These are phyloP conservation scores for Wickerhamomyces strasburgensis DNA, from an alignment of 805 yeast species.

Conservation along the genomic window DNA sequence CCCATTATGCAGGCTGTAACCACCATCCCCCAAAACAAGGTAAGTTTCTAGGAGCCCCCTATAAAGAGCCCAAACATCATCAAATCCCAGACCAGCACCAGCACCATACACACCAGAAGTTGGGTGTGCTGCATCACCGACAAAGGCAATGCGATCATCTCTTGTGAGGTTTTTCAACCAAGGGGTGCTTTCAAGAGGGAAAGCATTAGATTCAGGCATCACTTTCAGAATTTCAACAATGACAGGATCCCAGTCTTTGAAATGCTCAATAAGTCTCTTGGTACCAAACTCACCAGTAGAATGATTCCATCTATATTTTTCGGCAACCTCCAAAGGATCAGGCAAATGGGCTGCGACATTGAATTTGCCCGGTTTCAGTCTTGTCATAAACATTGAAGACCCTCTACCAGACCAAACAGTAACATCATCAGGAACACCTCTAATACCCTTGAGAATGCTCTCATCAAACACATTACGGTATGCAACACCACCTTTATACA, in stretches of 20 bases:
- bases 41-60: slow-evolving; percentile 5
- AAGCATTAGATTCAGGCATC: slow-evolving; percentile 15
- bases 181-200: slow-evolving; percentile 15
- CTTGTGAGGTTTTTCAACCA: slow-evolving; percentile 10
- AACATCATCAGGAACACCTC: slow-evolving; percentile 10
- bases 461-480: slow-evolving; percentile 14
- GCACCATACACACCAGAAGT: slow-evolving; percentile 18
- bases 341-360: slow-evolving; percentile 15
- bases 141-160: slow-evolving; percentile 9
- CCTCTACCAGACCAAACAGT: slow-evolving; percentile 12
- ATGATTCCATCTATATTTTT: slow-evolving; percentile 10
- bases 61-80: slow-evolving; percentile 15
- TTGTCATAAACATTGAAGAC: slow-evolving; percentile 12
- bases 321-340: slow-evolving; percentile 9
- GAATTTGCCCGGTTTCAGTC: slow-evolving; percentile 9
- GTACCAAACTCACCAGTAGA: slow-evolving; percentile 10
- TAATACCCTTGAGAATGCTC: slow-evolving; percentile 5
- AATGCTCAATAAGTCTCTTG: slow-evolving; percentile 11
- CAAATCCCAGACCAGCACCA: slow-evolving; percentile 15
- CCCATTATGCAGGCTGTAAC: slow-evolving; percentile 6
- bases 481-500: slow-evolving; percentile 14
- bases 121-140: slow-evolving; percentile 17
- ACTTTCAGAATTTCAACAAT: slow-evolving; percentile 8
- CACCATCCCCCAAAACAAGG: neutral
- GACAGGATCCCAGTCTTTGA: slow-evolving; percentile 16